Conservation (phyloP, 2,329 filamentous ascomycete species). For the Seiridium cupressi region DNA sequence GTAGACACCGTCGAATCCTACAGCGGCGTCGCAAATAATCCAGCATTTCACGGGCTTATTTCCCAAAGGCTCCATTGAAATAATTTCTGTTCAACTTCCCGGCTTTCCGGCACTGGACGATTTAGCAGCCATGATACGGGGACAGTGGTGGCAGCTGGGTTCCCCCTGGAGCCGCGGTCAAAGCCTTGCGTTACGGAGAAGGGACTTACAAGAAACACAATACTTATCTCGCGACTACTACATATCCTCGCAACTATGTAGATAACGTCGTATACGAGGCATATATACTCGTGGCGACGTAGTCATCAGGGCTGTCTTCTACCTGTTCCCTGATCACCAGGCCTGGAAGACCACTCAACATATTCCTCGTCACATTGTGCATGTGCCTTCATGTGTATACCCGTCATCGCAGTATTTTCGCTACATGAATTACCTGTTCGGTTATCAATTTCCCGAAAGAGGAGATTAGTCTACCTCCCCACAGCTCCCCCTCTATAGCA, state of each 20-base stretch:
- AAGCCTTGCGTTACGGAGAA: slow-evolving; percentile 65
- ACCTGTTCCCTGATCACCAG: slow-evolving; percentile 58
- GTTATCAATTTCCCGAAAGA: too few relatives aligned
- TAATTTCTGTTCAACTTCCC: slow-evolving; percentile 65
- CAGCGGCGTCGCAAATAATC: slow-evolving; percentile 56
- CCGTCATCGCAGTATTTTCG: too few relatives aligned
- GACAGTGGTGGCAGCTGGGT: slow-evolving; percentile 37
- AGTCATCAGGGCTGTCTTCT: slow-evolving; percentile 62
- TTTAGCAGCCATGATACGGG: slow-evolving; percentile 37
- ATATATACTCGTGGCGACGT: slow-evolving; percentile 55
- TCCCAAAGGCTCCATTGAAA: slow-evolving; percentile 70
- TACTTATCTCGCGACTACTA: slow-evolving; percentile 57
- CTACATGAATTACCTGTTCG: too few relatives aligned
- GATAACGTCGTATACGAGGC: slow-evolving; percentile 57
- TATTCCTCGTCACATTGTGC: slow-evolving; percentile 55
- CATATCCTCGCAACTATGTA: slow-evolving; percentile 57
- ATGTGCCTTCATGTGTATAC: too few relatives aligned
- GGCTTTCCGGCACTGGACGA: slow-evolving; percentile 64
- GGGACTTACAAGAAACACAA: slow-evolving; percentile 59
- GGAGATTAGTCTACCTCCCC: too few relatives aligned
- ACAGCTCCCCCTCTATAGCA: too few relatives aligned
- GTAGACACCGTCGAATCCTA: slow-evolving; percentile 71
- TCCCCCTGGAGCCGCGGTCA: slow-evolving; percentile 54
- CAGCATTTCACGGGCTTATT: slow-evolving; percentile 59
- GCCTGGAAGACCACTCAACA: slow-evolving; percentile 59